A percentile compares a stretch with the other conserved stretches of the same genome.
Conservation (phyloP, 1,284 basidiomycete genomes). For the Nidula niveotomentosa region DNA sequence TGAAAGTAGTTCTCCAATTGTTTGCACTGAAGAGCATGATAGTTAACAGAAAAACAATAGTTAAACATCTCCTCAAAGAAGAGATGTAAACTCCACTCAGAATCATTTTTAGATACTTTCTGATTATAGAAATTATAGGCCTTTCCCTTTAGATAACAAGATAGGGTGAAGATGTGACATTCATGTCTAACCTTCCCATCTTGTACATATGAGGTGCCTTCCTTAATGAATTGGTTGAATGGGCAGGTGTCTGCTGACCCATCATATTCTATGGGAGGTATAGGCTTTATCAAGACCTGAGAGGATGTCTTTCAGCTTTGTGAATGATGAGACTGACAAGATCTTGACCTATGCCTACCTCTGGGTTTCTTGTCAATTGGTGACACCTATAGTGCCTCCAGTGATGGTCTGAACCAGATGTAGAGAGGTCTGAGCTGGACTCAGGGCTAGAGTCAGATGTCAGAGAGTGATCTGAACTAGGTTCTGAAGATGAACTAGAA, state of each 20-base stretch:
- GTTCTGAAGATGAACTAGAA: no score
- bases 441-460: no score
- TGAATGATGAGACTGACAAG: no score
- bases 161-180: constrained; percentile 20
- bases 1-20: constrained; percentile 19
- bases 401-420: no score
- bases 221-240: constrained; percentile 27
- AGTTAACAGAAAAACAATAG: constrained; percentile 42
- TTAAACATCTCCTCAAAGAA: constrained; percentile 39
- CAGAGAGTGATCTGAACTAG: no score
- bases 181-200: constrained; percentile 18
- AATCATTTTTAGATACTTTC: constrained; percentile 22
- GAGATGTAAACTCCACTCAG: constrained; percentile 19
- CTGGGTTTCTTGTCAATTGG: no score
- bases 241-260: constrained; percentile 18
- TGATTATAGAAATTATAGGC: constrained; percentile 38
- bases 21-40: constrained; percentile 19
- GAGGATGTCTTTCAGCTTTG: no score
- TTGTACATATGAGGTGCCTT: constrained; percentile 24
- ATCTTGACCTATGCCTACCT: no score
- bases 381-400: no score
- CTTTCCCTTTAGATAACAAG: constrained; percentile 26
- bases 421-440: no score
- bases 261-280: constrained; percentile 24
- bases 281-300: constrained; percentile 17